These are phyloP conservation scores for Hansenula sp. DNA, from an alignment of 1,139 yeast genomes.

Conservation along the genomic window DNA sequence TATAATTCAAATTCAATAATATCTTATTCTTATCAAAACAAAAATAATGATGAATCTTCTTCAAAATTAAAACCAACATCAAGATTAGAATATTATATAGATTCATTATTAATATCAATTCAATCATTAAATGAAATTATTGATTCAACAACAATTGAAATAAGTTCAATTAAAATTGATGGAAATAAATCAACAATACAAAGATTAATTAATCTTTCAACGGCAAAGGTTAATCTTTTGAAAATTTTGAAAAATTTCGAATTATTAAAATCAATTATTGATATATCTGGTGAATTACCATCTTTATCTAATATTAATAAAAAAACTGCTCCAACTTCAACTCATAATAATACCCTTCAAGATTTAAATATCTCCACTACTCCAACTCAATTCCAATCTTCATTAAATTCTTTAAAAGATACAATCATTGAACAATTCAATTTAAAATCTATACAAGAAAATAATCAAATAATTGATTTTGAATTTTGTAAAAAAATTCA, in stretches of 20 bases:
- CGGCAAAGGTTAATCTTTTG: slow-evolving; percentile 40
- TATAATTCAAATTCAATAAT: slow-evolving; percentile 38
- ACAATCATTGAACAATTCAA: slow-evolving; percentile 37
- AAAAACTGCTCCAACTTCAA: slow-evolving; percentile 20
- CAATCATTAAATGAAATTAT: slow-evolving; percentile 51
- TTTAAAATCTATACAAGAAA: slow-evolving; percentile 24
- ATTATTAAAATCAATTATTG: slow-evolving; percentile 34
- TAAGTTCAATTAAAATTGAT: slow-evolving; percentile 7
- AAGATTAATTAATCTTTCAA: slow-evolving; percentile 40
- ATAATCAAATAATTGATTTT: slow-evolving; percentile 25
- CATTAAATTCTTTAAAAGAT: slow-evolving; percentile 39
- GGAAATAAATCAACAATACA: slow-evolving; percentile 29
- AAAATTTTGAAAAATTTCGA: slow-evolving; percentile 44
- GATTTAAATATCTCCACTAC: slow-evolving; percentile 18
- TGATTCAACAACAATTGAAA: slow-evolving; percentile 13
- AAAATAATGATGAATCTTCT: slow-evolving; percentile 4
- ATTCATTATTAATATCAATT: slow-evolving; percentile 54
- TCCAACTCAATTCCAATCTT: slow-evolving; percentile 33
- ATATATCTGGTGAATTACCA: slow-evolving; percentile 18
- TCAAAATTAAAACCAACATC: slow-evolving; percentile 34
- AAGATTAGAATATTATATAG: slow-evolving; percentile 60
- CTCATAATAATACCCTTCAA: no score
- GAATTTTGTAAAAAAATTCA: slow-evolving; percentile 37
- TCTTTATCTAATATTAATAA: background rate
- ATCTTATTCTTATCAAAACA: slow-evolving; percentile 25